Percentiles rank a stretch among this genome's conserved stretches.
Conservation (phyloP, 345 rosid genomes). For the Populus deltoides region DNA sequence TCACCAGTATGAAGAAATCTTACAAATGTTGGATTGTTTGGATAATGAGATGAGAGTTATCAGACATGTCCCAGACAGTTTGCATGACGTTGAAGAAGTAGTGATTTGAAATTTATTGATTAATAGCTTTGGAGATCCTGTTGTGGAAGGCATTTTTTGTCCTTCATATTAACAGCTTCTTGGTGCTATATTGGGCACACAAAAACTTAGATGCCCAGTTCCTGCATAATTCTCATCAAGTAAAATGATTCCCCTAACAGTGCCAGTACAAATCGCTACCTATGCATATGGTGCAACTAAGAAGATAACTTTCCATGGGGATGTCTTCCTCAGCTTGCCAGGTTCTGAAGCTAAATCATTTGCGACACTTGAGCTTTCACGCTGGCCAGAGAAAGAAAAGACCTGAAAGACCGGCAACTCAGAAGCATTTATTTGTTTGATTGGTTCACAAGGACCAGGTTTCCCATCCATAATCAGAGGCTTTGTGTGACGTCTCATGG, state of each 20-base stretch:
- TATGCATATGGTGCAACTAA: not conserved
- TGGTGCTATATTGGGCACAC: not conserved
- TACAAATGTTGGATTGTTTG: conserved; percentile 39
- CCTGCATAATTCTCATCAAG: not conserved
- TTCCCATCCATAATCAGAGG: too few relatives aligned
- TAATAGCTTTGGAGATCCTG: not conserved
- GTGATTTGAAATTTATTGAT: not conserved
- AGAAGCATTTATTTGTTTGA: too few relatives aligned
- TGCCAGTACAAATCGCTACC: not conserved
- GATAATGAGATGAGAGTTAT: conserved; percentile 42
- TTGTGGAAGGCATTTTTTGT: not conserved
- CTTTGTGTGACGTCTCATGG: too few relatives aligned
- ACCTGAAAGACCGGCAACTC: too few relatives aligned
- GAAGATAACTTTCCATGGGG: not conserved
- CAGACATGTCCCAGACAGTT: not conserved
- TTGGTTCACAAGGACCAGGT: too few relatives aligned
- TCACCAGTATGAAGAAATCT: conserved; percentile 35
- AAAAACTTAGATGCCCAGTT: not conserved
- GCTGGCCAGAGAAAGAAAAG: too few relatives aligned
- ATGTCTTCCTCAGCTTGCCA: not conserved
- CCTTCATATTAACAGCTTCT: not conserved
- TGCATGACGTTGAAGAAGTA: conserved; percentile 1
- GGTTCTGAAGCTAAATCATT: not conserved
- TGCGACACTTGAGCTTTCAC: not conserved
- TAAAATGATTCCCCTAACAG: not conserved